Percentiles rank a stretch among this genome's conserved stretches.
Evolutionary conservation across 345 rosid genomes (phyloP).

Genomic region (Linum usitatissimum): DNA sequence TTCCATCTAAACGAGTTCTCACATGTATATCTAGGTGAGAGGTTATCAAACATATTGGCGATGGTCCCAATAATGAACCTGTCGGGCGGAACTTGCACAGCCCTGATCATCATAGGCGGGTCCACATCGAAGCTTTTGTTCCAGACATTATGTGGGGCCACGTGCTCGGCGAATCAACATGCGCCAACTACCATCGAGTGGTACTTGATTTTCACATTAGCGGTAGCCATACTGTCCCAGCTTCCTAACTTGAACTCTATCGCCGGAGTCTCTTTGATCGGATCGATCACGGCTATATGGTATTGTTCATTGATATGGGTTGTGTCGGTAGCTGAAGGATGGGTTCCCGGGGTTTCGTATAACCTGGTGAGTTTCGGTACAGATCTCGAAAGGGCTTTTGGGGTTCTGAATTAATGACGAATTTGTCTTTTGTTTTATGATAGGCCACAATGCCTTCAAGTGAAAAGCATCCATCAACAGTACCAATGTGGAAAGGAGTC

Average conservation of each 20-base stretch:
- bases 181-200: slow-evolving; percentile 19
- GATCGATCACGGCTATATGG: slow-evolving; percentile 20
- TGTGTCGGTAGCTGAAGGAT: slow-evolving; percentile 18
- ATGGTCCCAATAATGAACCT: slow-evolving; percentile 27
- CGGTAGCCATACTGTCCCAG: slow-evolving; percentile 17
- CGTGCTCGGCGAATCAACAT: slow-evolving; percentile 6
- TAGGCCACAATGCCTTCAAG: slow-evolving; percentile 13
- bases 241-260: slow-evolving; percentile 28
- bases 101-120: slow-evolving; percentile 31
- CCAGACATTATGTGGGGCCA: slow-evolving; percentile 20
- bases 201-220: slow-evolving; percentile 26
- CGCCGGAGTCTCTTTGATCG: slow-evolving; percentile 19
- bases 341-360: slow-evolving; percentile 20
- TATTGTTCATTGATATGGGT: slow-evolving; percentile 26
- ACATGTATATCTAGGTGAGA: slow-evolving; percentile 20
- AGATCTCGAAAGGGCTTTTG: background rate
- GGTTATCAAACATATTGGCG: slow-evolving; percentile 22
- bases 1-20: too few species aligned
- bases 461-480: slow-evolving; percentile 4
- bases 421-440: too few species aligned
- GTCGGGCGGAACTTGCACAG: slow-evolving; percentile 28
- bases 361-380: slow-evolving; percentile 3
- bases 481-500: slow-evolving; percentile 15
- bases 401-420: background rate
- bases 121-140: slow-evolving; percentile 21